Evolutionary conservation across 1,284 basidiomycete genomes (phyloP).

Genomic region (Schizopora paradoxa): DNA sequence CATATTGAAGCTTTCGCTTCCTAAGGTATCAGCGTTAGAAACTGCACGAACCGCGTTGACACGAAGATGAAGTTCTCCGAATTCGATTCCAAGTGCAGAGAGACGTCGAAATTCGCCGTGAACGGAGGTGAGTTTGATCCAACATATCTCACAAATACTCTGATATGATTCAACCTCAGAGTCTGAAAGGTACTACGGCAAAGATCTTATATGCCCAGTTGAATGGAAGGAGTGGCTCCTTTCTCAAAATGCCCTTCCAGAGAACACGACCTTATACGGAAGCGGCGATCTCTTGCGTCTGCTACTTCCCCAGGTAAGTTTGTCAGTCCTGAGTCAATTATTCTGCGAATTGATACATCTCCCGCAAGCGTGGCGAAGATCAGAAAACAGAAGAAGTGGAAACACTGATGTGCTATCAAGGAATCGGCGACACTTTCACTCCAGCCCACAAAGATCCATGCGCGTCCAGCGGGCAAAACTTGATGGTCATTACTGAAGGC

Average conservation of each 20-base stretch:
- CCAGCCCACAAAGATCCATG: slow-evolving; percentile 78
- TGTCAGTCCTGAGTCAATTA: no score
- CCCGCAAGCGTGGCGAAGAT: no score
- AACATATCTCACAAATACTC: neutral
- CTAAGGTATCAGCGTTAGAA: slow-evolving; percentile 29
- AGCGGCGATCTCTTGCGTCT: no score
- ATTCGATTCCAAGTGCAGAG: slow-evolving; percentile 25
- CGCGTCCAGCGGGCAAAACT: slow-evolving; percentile 72
- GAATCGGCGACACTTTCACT: slow-evolving; percentile 70
- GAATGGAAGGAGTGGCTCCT: slow-evolving; percentile 64
- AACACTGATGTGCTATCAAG: slow-evolving; percentile 76
- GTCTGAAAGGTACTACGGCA: slow-evolving; percentile 58
- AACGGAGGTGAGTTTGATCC: slow-evolving; percentile 19
- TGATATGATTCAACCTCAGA: slow-evolving; percentile 35
- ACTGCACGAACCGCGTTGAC: slow-evolving; percentile 28
- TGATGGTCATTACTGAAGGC: slow-evolving; percentile 72
- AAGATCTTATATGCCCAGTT: slow-evolving; percentile 62
- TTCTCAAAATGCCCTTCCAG: slow-evolving; percentile 41
- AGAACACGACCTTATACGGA: no score
- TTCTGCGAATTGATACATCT: no score
- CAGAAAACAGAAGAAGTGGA: slow-evolving; percentile 56
- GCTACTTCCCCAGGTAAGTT: no score
- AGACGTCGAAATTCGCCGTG: slow-evolving; percentile 9
- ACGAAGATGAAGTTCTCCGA: slow-evolving; percentile 23
- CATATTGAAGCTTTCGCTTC: slow-evolving; percentile 5